Evolutionary conservation across 1,284 basidiomycete genomes (phyloP).

Genomic region (Sparassis latifolia): DNA sequence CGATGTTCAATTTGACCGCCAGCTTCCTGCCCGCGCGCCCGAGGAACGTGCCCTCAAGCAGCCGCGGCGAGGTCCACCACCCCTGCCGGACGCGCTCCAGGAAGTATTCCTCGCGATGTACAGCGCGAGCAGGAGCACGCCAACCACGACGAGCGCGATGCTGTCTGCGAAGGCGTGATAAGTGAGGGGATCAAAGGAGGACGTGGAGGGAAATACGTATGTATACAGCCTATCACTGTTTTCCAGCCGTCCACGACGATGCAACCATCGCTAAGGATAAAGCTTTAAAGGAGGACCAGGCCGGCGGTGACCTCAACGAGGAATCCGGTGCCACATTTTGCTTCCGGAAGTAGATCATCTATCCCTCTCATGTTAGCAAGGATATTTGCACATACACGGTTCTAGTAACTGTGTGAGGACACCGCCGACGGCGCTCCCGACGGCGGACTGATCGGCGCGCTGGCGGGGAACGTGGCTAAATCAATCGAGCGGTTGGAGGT

Average conservation of each 20-base stretch:
- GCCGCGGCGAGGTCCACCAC: conserved; percentile 48
- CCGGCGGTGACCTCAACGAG: conserved; percentile 58
- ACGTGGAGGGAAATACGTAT: neutral
- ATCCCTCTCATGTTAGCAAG: neutral
- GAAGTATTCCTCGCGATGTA: conserved; percentile 59
- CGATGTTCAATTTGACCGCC: conserved; percentile 59
- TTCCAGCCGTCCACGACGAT: conserved; percentile 67
- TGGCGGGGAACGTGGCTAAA: conserved; percentile 73
- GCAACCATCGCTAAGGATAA: conserved; percentile 72
- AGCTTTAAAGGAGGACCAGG: conserved; percentile 66
- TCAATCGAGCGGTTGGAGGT: conserved; percentile 61
- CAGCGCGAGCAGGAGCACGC: conserved; percentile 46
- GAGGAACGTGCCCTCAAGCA: conserved; percentile 71
- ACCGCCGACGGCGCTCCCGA: conserved; percentile 67
- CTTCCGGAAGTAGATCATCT: conserved; percentile 8
- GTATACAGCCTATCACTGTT: conserved; percentile 54
- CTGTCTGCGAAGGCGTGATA: conserved; percentile 34
- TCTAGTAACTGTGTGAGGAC: conserved; percentile 52
- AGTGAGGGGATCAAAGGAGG: neutral
- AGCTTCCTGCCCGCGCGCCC: conserved; percentile 58
- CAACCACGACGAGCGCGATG: conserved; percentile 57
- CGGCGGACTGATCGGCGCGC: conserved; percentile 71
- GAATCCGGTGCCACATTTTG: conserved; percentile 46
- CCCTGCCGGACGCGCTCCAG: conserved; percentile 19
- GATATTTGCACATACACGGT: conserved; percentile 32